Evolutionary conservation across 2,329 filamentous ascomycete genomes (phyloP).

Genomic region (Cladophialophora immunda): DNA sequence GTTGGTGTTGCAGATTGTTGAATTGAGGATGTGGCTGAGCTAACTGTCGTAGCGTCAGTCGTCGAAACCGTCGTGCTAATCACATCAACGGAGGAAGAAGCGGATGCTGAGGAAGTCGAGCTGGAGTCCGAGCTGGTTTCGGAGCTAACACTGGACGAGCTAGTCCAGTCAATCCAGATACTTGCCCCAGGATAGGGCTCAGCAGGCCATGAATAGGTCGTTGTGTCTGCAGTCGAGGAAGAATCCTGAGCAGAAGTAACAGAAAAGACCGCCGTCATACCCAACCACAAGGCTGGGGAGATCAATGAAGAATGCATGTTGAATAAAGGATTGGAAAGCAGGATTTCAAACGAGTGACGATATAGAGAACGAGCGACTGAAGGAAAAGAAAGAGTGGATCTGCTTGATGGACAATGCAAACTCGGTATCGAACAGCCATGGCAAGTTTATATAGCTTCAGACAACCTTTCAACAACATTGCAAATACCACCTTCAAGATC

Average conservation of each 20-base stretch:
- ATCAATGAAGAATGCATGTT: slow-evolving; percentile 36
- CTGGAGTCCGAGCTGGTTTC: slow-evolving; percentile 2
- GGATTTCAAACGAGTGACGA: slow-evolving; percentile 32
- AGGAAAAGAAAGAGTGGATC: slow-evolving; percentile 25
- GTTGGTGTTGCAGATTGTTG: slow-evolving; percentile 8
- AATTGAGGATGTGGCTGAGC: not conserved
- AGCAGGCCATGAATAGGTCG: slow-evolving; percentile 18
- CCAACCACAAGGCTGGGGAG: slow-evolving; percentile 32
- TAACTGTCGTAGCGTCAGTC: slow-evolving; percentile 9
- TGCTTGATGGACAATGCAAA: slow-evolving; percentile 18
- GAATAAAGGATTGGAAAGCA: slow-evolving; percentile 6
- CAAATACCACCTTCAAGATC: slow-evolving; percentile 4
- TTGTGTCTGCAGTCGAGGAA: not conserved
- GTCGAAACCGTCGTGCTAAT: slow-evolving; percentile 14
- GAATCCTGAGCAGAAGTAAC: slow-evolving; percentile 19
- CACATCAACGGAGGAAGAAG: not conserved
- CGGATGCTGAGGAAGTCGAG: not conserved
- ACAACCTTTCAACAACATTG: slow-evolving; percentile 9
- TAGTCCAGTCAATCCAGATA: slow-evolving; percentile 33
- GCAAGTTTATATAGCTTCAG: slow-evolving; percentile 28
- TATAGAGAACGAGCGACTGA: slow-evolving; percentile 26
- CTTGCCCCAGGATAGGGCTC: slow-evolving; percentile 21
- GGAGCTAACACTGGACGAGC: slow-evolving; percentile 2
- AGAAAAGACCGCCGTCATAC: slow-evolving; percentile 28
- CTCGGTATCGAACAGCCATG: not conserved